Conservation (phyloP, 2,329 filamentous ascomycete species). For the Talaromyces sp. region DNA sequence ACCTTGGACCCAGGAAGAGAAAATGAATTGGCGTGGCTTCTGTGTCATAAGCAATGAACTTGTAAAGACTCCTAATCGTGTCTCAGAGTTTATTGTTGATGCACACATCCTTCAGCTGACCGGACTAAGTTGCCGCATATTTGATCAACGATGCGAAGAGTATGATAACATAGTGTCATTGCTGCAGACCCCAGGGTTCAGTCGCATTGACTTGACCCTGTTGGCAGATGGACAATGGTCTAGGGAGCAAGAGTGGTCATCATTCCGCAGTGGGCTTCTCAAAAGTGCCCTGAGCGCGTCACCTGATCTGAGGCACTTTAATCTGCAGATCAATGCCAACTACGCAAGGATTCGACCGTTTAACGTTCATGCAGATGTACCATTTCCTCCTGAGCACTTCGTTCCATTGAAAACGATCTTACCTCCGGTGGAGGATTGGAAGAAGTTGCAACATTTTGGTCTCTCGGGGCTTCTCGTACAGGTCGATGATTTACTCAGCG, state of each 20-base stretch:
- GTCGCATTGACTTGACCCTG: slow-evolving; percentile 28
- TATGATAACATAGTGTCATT: slow-evolving; percentile 25
- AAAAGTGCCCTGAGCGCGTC: not conserved
- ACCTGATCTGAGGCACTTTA: slow-evolving; percentile 2
- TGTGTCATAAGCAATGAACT: slow-evolving; percentile 28
- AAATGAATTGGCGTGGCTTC: slow-evolving; percentile 33
- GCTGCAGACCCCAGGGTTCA: slow-evolving; percentile 27
- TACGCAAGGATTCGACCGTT: not conserved
- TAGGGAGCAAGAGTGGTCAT: slow-evolving; percentile 7
- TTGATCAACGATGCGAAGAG: slow-evolving; percentile 27
- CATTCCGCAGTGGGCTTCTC: slow-evolving; percentile 15
- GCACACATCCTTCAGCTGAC: slow-evolving; percentile 25
- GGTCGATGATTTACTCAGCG: slow-evolving; percentile 26
- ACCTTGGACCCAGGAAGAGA: slow-evolving; percentile 19
- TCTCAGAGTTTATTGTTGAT: slow-evolving; percentile 39
- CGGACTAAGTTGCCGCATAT: slow-evolving; percentile 33
- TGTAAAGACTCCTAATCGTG: slow-evolving; percentile 21
- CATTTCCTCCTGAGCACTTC: not conserved
- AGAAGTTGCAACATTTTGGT: slow-evolving; percentile 30
- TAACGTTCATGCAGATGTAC: not conserved
- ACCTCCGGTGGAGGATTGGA: slow-evolving; percentile 28
- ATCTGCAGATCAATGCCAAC: slow-evolving; percentile 2
- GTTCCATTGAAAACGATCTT: slow-evolving; percentile 29
- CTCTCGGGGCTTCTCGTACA: slow-evolving; percentile 28
- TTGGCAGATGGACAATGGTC: slow-evolving; percentile 15